Evolutionary conservation across 2,329 filamentous ascomycete genomes (phyloP).

Genomic region (Diaporthe vaccinii): DNA sequence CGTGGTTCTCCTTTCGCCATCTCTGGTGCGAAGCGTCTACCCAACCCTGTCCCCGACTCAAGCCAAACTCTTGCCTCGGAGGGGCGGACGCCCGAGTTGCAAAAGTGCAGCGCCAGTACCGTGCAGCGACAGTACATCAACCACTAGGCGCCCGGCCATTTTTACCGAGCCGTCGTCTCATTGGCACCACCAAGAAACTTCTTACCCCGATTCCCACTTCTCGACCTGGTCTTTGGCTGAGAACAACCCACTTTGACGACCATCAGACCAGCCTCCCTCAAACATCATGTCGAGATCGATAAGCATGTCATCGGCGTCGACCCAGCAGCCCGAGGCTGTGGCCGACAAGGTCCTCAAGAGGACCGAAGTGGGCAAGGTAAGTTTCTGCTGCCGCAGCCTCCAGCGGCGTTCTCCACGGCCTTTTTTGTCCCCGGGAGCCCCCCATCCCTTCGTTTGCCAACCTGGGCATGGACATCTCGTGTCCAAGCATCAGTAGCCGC

Average conservation of each 20-base stretch:
- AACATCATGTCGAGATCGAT: slow-evolving; percentile 47
- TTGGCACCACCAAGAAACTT: slow-evolving; percentile 40
- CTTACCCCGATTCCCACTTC: slow-evolving; percentile 40
- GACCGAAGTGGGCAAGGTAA: slow-evolving; percentile 82
- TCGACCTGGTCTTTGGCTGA: slow-evolving; percentile 34
- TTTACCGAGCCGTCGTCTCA: slow-evolving; percentile 35
- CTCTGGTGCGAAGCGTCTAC: slow-evolving; percentile 6
- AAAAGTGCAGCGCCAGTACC: slow-evolving; percentile 15
- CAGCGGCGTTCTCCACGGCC: not conserved
- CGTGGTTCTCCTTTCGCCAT: slow-evolving; percentile 11
- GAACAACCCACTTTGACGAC: slow-evolving; percentile 31
- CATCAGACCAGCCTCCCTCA: slow-evolving; percentile 19
- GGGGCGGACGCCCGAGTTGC: slow-evolving; percentile 30
- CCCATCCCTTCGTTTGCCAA: slow-evolving; percentile 23
- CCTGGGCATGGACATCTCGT: slow-evolving; percentile 18
- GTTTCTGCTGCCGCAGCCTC: slow-evolving; percentile 25
- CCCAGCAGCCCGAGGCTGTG: slow-evolving; percentile 74
- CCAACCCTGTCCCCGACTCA: slow-evolving; percentile 14
- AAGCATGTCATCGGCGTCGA: slow-evolving; percentile 72
- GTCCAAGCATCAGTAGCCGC: slow-evolving; percentile 38
- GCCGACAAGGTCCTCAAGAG: slow-evolving; percentile 79
- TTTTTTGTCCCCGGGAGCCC: slow-evolving; percentile 9
- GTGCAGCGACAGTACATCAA: slow-evolving; percentile 24
- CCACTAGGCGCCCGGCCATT: slow-evolving; percentile 34
- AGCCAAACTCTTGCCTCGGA: slow-evolving; percentile 13